Base-by-base conservation (phyloP, 768 basidiomycete species). In the Boletus reticulatus region DNA sequence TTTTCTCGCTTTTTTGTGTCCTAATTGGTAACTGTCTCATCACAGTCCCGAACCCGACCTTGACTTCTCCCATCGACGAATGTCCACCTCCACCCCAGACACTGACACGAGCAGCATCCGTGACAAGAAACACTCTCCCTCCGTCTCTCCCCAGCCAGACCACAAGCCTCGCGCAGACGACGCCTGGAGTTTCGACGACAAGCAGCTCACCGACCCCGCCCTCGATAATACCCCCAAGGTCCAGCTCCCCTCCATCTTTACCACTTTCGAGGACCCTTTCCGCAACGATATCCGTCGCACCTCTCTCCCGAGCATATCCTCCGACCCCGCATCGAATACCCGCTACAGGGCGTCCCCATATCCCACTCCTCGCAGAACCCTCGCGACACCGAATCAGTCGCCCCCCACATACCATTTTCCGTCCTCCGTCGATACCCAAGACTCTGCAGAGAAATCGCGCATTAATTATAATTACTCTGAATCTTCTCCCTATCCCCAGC, bases 1-100 rank as follows among this genome's bases (percentile, higher is more conserved):
- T 46, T 38, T 24, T 39, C 3, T 38, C 34, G 53, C 50, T 49
- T 58, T 58, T 41, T 50, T 56, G 37, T 45, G 48, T 50, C 48
- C 38, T 57, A 48, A 58, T 55, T 56, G 41, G 51, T 48, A 39
- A 51, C 55, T 60, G 51, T 59, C 50, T 61, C 51, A 14, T 43
- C 14, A 46, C 67, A 78, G 76, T 64, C 64, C 75, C 56, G 75
- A 79, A 44, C 62, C 77, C 58, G 83, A 80, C 70, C 65, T 82
- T 59, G 83, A 83, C 71, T 84, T 87, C 44, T 32, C 65, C 56
- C 60, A 60, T 53, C 80, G 88, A 66, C 86, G 88, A 67, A 90
- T 92, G 89, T 90, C 89, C 72, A 79, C 81, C 69, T 88, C 86
- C 60, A 85, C 84, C 48, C 79, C 84, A 38, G 87, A 88, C 73